Conservation (phyloP, 2,329 filamentous ascomycete genomes). For the Trichoderma atrobrunneum region DNA sequence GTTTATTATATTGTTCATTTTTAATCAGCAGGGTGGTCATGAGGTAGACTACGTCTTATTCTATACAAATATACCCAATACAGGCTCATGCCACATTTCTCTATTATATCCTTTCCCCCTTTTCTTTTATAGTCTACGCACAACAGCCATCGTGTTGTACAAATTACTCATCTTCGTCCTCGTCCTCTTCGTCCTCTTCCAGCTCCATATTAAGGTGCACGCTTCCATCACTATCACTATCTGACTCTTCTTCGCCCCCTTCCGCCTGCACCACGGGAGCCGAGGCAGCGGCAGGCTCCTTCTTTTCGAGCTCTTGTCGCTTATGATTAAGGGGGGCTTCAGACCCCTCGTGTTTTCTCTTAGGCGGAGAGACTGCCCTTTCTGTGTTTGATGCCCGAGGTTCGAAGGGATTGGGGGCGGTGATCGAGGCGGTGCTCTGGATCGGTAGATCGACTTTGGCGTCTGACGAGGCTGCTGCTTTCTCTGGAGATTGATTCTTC, state of each 20-base stretch:
- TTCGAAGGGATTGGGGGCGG: constrained; percentile 36
- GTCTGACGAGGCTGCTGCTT: constrained; percentile 23
- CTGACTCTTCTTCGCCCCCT: constrained; percentile 29
- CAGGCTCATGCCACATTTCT: not conserved
- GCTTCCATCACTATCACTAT: constrained; percentile 50
- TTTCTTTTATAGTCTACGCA: not conserved
- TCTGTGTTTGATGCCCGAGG: constrained; percentile 22
- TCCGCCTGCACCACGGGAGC: constrained; percentile 20
- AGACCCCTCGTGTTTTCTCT: constrained; percentile 40
- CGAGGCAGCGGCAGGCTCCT: constrained; percentile 6
- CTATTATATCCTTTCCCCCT: not conserved
- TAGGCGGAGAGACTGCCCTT: constrained; percentile 33
- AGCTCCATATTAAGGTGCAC: constrained; percentile 60
- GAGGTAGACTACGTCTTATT: constrained; percentile 5
- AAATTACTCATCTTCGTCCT: constrained; percentile 23
- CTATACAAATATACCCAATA: constrained; percentile 12
- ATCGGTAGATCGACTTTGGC: constrained; percentile 28
- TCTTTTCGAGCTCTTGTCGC: constrained; percentile 39
- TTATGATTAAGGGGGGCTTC: constrained; percentile 37
- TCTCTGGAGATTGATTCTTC: not conserved
- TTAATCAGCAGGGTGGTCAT: not conserved
- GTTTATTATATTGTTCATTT: not conserved
- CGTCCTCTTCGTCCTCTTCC: constrained; percentile 45
- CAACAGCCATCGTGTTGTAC: not conserved
- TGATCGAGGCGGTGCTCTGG: constrained; percentile 36